Percentiles rank a stretch among this genome's conserved stretches.
Evolutionary conservation across 768 basidiomycete species (phyloP).

Genomic region (Hypholoma sublateritium): DNA sequence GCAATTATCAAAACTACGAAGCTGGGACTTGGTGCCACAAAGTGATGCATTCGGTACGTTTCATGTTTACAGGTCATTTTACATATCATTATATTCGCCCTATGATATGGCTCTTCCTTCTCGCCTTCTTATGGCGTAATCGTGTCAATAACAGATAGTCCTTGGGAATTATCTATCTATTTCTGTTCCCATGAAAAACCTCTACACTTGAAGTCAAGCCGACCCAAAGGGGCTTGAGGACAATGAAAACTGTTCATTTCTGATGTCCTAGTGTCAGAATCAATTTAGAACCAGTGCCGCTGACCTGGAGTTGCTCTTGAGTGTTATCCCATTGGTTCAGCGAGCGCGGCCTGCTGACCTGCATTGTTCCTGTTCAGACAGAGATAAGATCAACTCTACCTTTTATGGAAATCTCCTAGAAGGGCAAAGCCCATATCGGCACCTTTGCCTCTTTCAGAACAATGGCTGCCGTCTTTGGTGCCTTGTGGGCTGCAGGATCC

Average conservation of each 20-base stretch:
- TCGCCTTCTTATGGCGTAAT: too few species aligned
- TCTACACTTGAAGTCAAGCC: too few species aligned
- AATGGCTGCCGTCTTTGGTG: neutral
- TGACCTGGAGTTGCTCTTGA: too few species aligned
- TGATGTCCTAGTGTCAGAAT: too few species aligned
- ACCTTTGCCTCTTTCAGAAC: neutral
- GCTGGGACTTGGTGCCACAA: slow-evolving; percentile 75
- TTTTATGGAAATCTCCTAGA: neutral
- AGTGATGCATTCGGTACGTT: slow-evolving; percentile 15
- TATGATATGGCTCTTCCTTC: too few species aligned
- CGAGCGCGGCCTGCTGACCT: neutral
- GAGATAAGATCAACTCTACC: neutral
- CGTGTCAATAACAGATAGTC: too few species aligned
- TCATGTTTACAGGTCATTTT: neutral
- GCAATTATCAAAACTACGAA: slow-evolving; percentile 88
- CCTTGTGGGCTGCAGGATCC: neutral
- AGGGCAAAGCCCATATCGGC: neutral
- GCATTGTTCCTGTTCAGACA: neutral
- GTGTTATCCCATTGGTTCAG: neutral
- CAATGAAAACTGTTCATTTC: too few species aligned
- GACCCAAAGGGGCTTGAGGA: too few species aligned
- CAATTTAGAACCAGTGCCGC: too few species aligned
- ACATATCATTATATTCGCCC: too few species aligned
- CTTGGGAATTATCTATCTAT: too few species aligned
- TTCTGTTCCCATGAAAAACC: too few species aligned